These are phyloP conservation scores for Voacanga thouarsii DNA, from an alignment of 257 asterid genomes.

Conservation along the genomic window DNA sequence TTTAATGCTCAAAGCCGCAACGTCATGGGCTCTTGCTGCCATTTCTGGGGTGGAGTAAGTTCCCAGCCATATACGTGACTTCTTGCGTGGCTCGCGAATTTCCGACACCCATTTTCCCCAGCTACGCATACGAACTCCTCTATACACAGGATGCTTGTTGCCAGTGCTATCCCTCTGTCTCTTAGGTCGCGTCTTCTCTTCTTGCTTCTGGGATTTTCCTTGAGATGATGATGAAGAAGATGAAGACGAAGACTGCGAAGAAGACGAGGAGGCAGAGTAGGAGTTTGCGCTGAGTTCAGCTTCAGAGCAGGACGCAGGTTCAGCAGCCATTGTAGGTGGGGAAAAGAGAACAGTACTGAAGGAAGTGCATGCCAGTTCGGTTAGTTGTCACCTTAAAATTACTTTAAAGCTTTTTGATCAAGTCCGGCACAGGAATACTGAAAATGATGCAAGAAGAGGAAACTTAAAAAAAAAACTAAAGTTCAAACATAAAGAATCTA, in stretches of 20 bases:
- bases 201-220: too few relatives aligned
- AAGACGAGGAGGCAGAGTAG: not conserved
- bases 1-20: conserved; percentile 28
- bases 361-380: not conserved
- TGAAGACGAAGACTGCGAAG: not conserved
- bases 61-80: conserved; percentile 36
- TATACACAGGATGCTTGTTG: conserved; percentile 20
- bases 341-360: too few relatives aligned
- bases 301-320: not conserved
- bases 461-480: not conserved
- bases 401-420: not conserved
- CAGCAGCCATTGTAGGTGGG: conserved; percentile 5
- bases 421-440: not conserved
- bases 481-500: not conserved
- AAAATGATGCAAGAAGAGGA: not conserved
- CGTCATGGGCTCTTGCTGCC: conserved; percentile 39
- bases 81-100: conserved; percentile 31
- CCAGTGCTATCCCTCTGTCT: conserved; percentile 22
- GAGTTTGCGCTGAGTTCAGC: not conserved
- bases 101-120: conserved; percentile 42
- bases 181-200: conserved; percentile 3
- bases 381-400: not conserved
- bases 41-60: conserved; percentile 30
- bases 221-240: not conserved
- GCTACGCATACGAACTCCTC: conserved; percentile 35